These are phyloP conservation scores for Ensete ventricosum DNA, from an alignment of 176 grass and related monocot genomes.

Conservation along the genomic window DNA sequence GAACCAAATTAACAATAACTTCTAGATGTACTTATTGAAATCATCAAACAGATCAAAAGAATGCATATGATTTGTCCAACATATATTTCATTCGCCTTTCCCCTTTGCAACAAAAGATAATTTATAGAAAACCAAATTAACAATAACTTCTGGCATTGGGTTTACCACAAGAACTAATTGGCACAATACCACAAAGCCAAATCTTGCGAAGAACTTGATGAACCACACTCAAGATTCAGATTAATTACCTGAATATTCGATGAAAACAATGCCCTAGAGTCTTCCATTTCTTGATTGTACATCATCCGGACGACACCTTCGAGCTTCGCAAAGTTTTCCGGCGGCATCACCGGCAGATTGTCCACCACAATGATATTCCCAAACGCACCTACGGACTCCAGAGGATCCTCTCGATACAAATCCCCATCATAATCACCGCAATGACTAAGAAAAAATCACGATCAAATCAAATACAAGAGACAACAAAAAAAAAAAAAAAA, in stretches of 20 bases:
- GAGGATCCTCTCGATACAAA: slow-evolving; percentile 44
- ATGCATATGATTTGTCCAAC: no score
- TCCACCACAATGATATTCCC: slow-evolving; percentile 63
- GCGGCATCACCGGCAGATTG: slow-evolving; percentile 65
- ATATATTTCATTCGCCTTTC: no score
- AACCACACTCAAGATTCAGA: slow-evolving; percentile 9
- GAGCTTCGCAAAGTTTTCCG: slow-evolving; percentile 78
- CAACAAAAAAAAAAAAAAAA: not conserved
- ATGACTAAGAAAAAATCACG: not conserved
- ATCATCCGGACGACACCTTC: slow-evolving; percentile 74
- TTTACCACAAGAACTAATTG: not conserved
- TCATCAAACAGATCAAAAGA: no score
- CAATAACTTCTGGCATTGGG: not conserved
- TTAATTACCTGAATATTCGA: slow-evolving; percentile 68
- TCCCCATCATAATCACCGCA: slow-evolving; percentile 69
- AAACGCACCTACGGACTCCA: slow-evolving; percentile 56
- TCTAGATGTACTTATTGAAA: not conserved
- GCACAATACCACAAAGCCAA: not conserved
- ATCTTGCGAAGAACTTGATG: not conserved
- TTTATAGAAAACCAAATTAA: not conserved
- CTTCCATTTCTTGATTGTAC: slow-evolving; percentile 67
- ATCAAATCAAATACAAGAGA: slow-evolving; percentile 2
- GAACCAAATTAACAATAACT: not conserved
- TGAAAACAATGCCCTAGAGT: slow-evolving; percentile 69
- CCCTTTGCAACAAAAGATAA: no score